Conservation (phyloP, 2,329 filamentous ascomycete genomes). For the Penicillium sp. region DNA sequence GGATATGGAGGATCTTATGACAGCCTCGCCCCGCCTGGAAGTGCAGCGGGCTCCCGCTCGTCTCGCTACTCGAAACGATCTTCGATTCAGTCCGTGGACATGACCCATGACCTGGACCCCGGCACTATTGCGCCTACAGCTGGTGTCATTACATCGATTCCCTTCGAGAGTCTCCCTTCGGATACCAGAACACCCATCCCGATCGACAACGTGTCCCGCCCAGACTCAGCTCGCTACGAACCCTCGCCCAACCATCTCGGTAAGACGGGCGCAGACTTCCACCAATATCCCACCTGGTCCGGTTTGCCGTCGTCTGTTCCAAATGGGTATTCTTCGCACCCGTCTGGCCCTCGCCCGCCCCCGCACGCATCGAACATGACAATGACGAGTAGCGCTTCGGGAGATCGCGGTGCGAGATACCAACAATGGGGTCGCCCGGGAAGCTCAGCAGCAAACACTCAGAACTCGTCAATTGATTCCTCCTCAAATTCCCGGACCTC, state of each 20-base stretch:
- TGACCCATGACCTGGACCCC: conserved; percentile 54
- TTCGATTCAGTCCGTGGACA: conserved; percentile 65
- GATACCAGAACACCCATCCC: conserved; percentile 65
- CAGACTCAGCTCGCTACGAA: conserved; percentile 59
- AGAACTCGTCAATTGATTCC: conserved; percentile 54
- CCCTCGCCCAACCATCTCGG: conserved; percentile 78
- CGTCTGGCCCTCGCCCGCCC: conserved; percentile 57
- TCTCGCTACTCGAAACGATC: conserved; percentile 69
- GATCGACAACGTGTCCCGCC: conserved; percentile 65
- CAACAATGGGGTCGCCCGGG: conserved; percentile 68
- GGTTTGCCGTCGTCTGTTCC: conserved; percentile 42
- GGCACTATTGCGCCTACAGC: conserved; percentile 66
- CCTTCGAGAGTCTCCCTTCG: conserved; percentile 65
- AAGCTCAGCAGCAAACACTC: conserved; percentile 51
- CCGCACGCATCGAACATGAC: conserved; percentile 52
- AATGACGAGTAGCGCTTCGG: conserved; percentile 65
- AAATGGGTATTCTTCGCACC: conserved; percentile 50
- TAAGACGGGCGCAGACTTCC: conserved; percentile 69
- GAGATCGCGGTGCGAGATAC: conserved; percentile 62
- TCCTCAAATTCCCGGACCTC: conserved; percentile 53
- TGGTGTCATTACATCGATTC: conserved; percentile 79
- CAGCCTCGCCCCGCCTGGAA: conserved; percentile 57
- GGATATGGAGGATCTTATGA: conserved; percentile 53
- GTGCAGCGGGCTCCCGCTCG: conserved; percentile 59
- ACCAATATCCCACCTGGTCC: conserved; percentile 78